Evolutionary conservation across 2,329 filamentous ascomycete genomes (phyloP).

Genomic region (Clonostachys rosea): DNA sequence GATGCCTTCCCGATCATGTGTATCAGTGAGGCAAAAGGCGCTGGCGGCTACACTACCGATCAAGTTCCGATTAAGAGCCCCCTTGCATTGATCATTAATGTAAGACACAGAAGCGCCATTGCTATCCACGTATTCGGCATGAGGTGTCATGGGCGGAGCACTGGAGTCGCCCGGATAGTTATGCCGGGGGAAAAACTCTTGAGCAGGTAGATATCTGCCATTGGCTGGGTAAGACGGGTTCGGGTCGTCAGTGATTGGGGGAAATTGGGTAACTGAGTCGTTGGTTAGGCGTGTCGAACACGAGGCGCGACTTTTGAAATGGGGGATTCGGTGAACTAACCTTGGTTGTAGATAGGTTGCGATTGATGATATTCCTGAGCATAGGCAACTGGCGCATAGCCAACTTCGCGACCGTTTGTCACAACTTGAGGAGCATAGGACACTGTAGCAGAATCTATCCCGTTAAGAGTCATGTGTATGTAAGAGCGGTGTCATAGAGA

Average conservation of each 20-base stretch:
- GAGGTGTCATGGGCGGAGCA: conserved; percentile 15
- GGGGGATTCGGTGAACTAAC: not conserved
- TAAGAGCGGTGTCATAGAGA: conserved; percentile 74
- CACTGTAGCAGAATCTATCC: conserved; percentile 14
- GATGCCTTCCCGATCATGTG: conserved; percentile 76
- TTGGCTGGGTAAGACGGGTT: conserved; percentile 18
- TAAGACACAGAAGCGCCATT: not conserved
- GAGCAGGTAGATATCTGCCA: conserved; percentile 25
- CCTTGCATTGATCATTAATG: conserved; percentile 14
- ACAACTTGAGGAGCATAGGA: conserved; percentile 26
- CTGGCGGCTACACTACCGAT: conserved; percentile 90
- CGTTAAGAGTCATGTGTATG: conserved; percentile 56
- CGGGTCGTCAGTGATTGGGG: too few species aligned
- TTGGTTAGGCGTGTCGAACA: too few species aligned
- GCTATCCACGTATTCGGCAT: conserved; percentile 5
- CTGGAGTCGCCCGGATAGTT: conserved; percentile 18
- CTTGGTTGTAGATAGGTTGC: conserved; percentile 1
- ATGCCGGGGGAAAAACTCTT: conserved; percentile 27
- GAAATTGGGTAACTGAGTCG: too few species aligned
- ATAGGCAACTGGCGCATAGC: conserved; percentile 2
- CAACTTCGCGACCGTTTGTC: conserved; percentile 27
- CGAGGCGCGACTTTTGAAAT: conserved; percentile 4
- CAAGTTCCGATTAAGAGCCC: conserved; percentile 71
- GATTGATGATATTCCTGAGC: conserved; percentile 17
- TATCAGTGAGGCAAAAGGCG: conserved; percentile 78